Evolutionary conservation across 805 yeast genomes (phyloP).

Genomic region (Saccharomyces mikatae): DNA sequence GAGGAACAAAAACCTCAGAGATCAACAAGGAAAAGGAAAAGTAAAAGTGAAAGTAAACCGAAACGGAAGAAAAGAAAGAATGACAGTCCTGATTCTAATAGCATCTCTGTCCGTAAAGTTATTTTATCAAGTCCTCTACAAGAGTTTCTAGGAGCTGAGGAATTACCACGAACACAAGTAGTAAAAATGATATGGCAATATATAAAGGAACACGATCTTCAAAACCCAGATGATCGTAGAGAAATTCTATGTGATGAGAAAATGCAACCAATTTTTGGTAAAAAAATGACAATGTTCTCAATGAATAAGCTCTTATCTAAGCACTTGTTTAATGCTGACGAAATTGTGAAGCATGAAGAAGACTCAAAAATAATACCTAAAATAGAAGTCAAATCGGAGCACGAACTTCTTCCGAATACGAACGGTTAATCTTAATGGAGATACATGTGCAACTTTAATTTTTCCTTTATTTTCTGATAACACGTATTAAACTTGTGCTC

Average conservation of each 20-base stretch:
- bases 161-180: slow-evolving; percentile 58
- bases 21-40: slow-evolving; percentile 8
- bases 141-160: slow-evolving; percentile 38
- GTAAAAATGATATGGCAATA: slow-evolving; percentile 66
- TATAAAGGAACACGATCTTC: slow-evolving; percentile 53
- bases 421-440: background rate
- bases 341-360: slow-evolving; percentile 4
- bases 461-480: background rate
- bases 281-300: slow-evolving; percentile 48
- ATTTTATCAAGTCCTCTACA: slow-evolving; percentile 46
- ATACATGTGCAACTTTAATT: background rate
- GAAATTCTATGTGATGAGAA: slow-evolving; percentile 57
- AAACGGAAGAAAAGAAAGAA: slow-evolving; percentile 1
- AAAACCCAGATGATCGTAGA: slow-evolving; percentile 58
- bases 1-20: slow-evolving; percentile 6
- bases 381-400: background rate
- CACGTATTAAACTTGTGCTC: background rate
- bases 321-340: slow-evolving; percentile 39
- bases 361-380: background rate
- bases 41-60: slow-evolving; percentile 4
- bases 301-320: slow-evolving; percentile 47
- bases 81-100: slow-evolving; percentile 24
- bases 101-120: slow-evolving; percentile 34
- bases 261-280: slow-evolving; percentile 52
- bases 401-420: background rate